Conservation (phyloP, 1,284 basidiomycete species). For the Fomitiporia mediterranea region DNA sequence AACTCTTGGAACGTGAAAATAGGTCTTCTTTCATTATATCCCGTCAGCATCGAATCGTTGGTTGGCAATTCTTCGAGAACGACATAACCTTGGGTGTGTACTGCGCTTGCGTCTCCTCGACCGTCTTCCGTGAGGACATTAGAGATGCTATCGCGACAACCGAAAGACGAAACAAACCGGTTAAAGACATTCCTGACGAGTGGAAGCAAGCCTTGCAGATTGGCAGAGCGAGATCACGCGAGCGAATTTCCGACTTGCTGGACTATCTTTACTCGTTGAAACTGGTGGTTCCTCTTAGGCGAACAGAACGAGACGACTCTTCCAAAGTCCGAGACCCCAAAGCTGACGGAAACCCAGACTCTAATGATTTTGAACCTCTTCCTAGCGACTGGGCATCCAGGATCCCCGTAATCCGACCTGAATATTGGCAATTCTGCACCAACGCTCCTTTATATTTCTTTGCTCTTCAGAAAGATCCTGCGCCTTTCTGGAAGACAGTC, state of each 20-base stretch:
- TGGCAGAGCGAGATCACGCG: slow-evolving; percentile 49
- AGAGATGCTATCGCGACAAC: slow-evolving; percentile 41
- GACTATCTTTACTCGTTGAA: slow-evolving; percentile 50
- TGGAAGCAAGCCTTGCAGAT: slow-evolving; percentile 50
- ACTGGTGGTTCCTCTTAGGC: slow-evolving; percentile 51
- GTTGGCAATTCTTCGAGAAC: slow-evolving; percentile 50
- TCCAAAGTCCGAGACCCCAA: slow-evolving; percentile 40
- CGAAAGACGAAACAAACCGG: slow-evolving; percentile 41
- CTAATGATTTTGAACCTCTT: slow-evolving; percentile 39
- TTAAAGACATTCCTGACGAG: slow-evolving; percentile 46
- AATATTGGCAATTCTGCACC: slow-evolving; percentile 54
- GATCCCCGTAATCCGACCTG: slow-evolving; percentile 44
- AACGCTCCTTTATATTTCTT: slow-evolving; percentile 53
- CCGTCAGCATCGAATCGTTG: slow-evolving; percentile 47
- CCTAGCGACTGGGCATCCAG: slow-evolving; percentile 26
- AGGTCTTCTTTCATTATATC: slow-evolving; percentile 47
- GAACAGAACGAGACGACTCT: slow-evolving; percentile 37
- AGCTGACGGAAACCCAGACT: slow-evolving; percentile 36
- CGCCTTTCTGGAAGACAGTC: slow-evolving; percentile 51
- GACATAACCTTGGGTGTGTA: slow-evolving; percentile 58
- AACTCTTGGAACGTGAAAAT: slow-evolving; percentile 39
- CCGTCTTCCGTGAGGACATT: slow-evolving; percentile 49
- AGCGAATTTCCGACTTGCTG: slow-evolving; percentile 56
- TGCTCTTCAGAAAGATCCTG: slow-evolving; percentile 45
- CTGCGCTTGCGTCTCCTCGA: slow-evolving; percentile 55